A percentile compares a stretch with the other conserved stretches of the same genome.
phyloP scores from a whole-genome alignment of 1,284 basidiomycete species.

The Neonothopanus nambi region DNA sequence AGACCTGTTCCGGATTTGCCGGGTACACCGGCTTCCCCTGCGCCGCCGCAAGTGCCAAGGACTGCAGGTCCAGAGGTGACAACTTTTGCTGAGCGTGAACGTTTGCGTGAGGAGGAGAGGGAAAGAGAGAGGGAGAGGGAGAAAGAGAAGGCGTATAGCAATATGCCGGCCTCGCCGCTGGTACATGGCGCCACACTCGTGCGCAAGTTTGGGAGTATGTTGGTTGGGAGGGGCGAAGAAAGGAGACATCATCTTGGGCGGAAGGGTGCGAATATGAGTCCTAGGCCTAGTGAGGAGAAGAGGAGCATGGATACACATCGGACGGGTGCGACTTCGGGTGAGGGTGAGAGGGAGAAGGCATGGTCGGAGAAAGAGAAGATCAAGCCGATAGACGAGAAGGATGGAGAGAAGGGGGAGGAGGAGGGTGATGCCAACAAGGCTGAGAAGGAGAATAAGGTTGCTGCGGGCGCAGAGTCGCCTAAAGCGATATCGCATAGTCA shows the following conservation, averaged over 20 bases:
- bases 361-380: constrained; percentile 19
- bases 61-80: constrained; percentile 16
- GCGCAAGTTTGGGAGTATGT: constrained; percentile 70
- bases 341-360: constrained; percentile 10
- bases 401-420: constrained; percentile 15
- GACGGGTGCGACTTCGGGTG: constrained; percentile 4
- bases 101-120: constrained; percentile 24
- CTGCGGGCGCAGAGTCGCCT: constrained; percentile 13
- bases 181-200: constrained; percentile 66
- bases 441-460: constrained; percentile 1
- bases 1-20: constrained; percentile 1
- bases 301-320: constrained; percentile 15
- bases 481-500: constrained; percentile 45
- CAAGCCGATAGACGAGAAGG: constrained; percentile 22
- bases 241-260: constrained; percentile 34
- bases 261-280: constrained; percentile 51
- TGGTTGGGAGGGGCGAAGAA: constrained; percentile 51
- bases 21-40: too few species aligned
- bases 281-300: constrained; percentile 35
- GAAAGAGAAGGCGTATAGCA: constrained; percentile 19
- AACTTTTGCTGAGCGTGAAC: constrained; percentile 28
- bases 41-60: constrained; percentile 3
- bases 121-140: too few species aligned
- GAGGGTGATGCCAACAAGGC: constrained; percentile 17
- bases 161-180: constrained; percentile 37